Evolutionary conservation across 371 early-diverging fungal species (phyloP), one percentile per base, ranked within the genome.

Genomic region (Dichotomocladium elegans): DNA sequence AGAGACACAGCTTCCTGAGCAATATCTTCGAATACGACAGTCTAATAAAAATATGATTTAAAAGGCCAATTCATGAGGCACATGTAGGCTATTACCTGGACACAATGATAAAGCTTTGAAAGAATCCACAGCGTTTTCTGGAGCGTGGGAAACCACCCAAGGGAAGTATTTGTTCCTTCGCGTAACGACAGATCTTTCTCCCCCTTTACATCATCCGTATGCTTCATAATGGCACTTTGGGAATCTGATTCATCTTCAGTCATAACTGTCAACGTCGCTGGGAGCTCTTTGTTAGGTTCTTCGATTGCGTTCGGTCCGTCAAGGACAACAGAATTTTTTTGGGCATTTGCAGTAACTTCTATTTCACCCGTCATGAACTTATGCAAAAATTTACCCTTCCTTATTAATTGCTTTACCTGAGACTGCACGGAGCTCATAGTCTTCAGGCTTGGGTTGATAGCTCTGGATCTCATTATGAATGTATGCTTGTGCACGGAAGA

Each of bases 401-500:
- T 14, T 43, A 3, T 17, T 14, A 14, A n/a, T n/a, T n/a, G n/a
- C n/a, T n/a, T n/a, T 40, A 59, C 49, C 49, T 47, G 50, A 29
- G 30, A 44, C 17, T 17, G 28, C 17, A 2, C 31, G 51, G 17
- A 48, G 28, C 24, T 82, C 78, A 55, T 89, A 70, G 52, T 90
- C 91, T 47, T 81, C 72, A 0, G 86, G 80, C 9, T 83, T 74
- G 14, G 90, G 82, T 33, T 80, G 80, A 71, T 86, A 91, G n/a
- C 73, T 75, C 60, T 86, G 83, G 41, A 94, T 89, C 53, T 92
- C 87, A 25, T 75, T 67, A 24, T 81, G 77, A 27, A 94, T 89
- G 64, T 80, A 94, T 30, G 82, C 72, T 66, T 93, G 89, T 3
- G 92, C 89, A 26, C 93, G 74, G 68, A 93, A 94, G 4, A 86